phyloP scores from a whole-genome alignment of 192 early-diverging fungal genomes.

The Spizellomyces punctatus region DNA sequence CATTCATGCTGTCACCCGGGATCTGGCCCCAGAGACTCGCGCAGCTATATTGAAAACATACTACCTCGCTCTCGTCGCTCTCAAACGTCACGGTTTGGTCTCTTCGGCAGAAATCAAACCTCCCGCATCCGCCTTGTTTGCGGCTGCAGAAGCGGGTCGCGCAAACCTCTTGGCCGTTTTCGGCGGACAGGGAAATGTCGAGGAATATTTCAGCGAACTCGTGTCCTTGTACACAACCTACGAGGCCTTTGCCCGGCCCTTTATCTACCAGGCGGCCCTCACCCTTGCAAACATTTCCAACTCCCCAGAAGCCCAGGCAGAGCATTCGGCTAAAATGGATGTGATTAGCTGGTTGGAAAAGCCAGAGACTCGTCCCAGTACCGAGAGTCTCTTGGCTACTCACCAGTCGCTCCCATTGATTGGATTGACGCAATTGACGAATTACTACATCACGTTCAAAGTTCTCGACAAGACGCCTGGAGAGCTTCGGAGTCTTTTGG shows the following conservation, averaged over 20 bases:
- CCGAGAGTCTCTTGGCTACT: conserved; percentile 76
- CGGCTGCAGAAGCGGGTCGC: conserved; percentile 59
- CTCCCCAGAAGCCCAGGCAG: conserved; percentile 34
- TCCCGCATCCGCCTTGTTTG: conserved; percentile 63
- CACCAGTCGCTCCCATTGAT: conserved; percentile 86
- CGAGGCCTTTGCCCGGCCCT: conserved; percentile 72
- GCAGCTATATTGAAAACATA: conserved; percentile 72
- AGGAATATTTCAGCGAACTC: conserved; percentile 94
- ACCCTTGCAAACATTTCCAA: conserved; percentile 67
- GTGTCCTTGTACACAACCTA: conserved; percentile 79
- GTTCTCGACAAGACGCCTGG: conserved; percentile 52
- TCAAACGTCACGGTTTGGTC: conserved; percentile 51
- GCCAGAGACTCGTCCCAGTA: conserved; percentile 76
- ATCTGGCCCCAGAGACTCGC: conserved; percentile 35
- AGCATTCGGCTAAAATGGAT: conserved; percentile 59
- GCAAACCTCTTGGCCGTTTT: conserved; percentile 83
- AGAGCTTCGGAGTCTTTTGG: conserved; percentile 47
- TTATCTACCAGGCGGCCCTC: conserved; percentile 61
- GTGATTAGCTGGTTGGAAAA: conserved; percentile 83
- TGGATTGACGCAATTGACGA: conserved; percentile 86
- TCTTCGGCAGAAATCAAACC: conserved; percentile 43
- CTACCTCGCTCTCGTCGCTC: conserved; percentile 71
- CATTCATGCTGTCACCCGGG: conserved; percentile 75
- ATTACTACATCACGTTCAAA: conserved; percentile 84
- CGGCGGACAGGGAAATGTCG: conserved; percentile 94